A percentile compares a stretch with the other conserved stretches of the same genome.
These are phyloP conservation scores for Backusella macrospora DNA, from an alignment of 192 early-diverging fungal genomes.

Conservation along the genomic window DNA sequence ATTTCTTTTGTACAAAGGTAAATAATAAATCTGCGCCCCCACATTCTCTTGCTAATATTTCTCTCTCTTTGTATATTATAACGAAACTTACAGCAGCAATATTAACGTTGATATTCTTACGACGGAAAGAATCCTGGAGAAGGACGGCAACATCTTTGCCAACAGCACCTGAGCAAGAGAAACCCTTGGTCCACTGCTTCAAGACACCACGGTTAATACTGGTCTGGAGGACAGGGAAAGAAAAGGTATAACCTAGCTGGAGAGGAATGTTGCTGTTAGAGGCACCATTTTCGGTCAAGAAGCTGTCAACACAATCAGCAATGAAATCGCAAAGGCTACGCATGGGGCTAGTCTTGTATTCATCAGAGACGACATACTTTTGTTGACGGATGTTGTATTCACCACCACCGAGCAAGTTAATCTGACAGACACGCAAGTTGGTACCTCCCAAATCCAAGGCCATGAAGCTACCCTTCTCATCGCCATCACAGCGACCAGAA, in stretches of 20 bases:
- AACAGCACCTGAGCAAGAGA: conserved; percentile 72
- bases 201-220: conserved; percentile 69
- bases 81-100: conserved; percentile 43
- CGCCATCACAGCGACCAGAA: conserved; percentile 73
- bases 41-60: background rate
- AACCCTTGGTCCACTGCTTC: conserved; percentile 90
- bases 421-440: conserved; percentile 91
- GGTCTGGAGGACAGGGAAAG: conserved; percentile 90
- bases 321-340: conserved; percentile 79
- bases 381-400: conserved; percentile 76
- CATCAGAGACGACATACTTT: conserved; percentile 70
- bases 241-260: conserved; percentile 94
- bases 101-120: conserved; percentile 72
- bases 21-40: background rate
- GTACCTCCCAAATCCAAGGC: conserved; percentile 97
- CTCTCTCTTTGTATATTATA: background rate
- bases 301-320: conserved; percentile 79
- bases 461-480: conserved; percentile 83
- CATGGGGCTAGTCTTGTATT: conserved; percentile 61
- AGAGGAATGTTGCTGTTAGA: conserved; percentile 43
- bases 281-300: conserved; percentile 64
- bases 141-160: conserved; percentile 75
- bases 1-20: background rate
- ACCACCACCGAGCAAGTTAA: conserved; percentile 76
- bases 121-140: conserved; percentile 79